These are phyloP conservation scores for Phialocephala sp. DNA, from an alignment of 2,329 filamentous ascomycete genomes.

Conservation along the genomic window DNA sequence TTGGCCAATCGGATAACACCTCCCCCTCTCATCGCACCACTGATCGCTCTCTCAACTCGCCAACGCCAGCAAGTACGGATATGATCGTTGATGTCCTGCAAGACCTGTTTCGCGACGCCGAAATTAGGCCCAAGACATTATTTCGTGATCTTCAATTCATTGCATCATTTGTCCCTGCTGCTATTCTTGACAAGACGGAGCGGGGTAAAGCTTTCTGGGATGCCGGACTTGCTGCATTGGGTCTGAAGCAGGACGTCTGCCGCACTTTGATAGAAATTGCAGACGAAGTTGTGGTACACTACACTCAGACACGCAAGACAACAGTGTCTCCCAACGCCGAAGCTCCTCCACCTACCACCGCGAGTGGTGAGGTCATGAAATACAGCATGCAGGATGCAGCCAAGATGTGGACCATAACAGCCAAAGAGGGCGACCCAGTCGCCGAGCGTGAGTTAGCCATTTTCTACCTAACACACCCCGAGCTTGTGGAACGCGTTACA, in stretches of 20 bases:
- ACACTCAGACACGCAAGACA: slow-evolving; percentile 66
- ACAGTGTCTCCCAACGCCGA: slow-evolving; percentile 27
- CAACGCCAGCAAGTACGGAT: slow-evolving; percentile 46
- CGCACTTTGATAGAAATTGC: slow-evolving; percentile 71
- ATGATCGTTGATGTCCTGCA: slow-evolving; percentile 70
- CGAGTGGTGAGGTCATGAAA: slow-evolving; percentile 54
- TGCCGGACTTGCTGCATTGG: slow-evolving; percentile 84
- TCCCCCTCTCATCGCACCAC: slow-evolving; percentile 72
- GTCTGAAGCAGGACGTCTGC: slow-evolving; percentile 82
- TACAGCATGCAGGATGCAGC: slow-evolving; percentile 82
- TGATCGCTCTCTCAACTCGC: slow-evolving; percentile 74
- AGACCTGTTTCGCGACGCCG: slow-evolving; percentile 68
- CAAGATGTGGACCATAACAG: slow-evolving; percentile 89
- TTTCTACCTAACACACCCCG: slow-evolving; percentile 90
- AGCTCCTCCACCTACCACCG: slow-evolving; percentile 42
- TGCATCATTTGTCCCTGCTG: slow-evolving; percentile 66
- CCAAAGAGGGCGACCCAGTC: slow-evolving; percentile 86
- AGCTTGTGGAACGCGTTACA: slow-evolving; percentile 79
- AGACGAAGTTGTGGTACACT: slow-evolving; percentile 70
- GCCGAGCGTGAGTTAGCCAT: slow-evolving; percentile 93
- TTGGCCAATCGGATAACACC: slow-evolving; percentile 58
- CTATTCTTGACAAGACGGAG: slow-evolving; percentile 65
- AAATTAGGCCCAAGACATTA: slow-evolving; percentile 77
- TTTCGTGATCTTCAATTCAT: slow-evolving; percentile 84
- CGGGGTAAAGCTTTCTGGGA: slow-evolving; percentile 80